Evolutionary conservation across 768 basidiomycete genomes (phyloP).

Genomic region (Termitomyces sp.): DNA sequence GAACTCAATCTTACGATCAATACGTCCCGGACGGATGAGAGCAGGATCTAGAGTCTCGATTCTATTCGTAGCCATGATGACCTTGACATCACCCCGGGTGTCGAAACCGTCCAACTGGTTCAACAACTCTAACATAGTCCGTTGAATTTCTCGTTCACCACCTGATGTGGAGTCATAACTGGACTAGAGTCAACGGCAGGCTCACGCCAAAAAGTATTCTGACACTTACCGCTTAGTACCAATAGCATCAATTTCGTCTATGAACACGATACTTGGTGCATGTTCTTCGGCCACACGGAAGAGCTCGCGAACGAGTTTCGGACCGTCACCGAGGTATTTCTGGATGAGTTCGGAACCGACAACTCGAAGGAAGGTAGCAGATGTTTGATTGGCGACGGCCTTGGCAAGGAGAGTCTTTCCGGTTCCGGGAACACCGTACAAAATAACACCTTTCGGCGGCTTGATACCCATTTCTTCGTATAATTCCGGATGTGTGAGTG

Average conservation of each 20-base stretch:
- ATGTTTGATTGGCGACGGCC: constrained; percentile 97
- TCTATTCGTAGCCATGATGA: constrained; percentile 99
- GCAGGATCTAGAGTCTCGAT: constrained; percentile 98
- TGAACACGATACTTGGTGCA: constrained; percentile 98
- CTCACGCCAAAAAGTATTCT: background rate
- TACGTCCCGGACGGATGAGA: constrained; percentile 96
- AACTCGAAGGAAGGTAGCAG: constrained; percentile 95
- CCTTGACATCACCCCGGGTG: constrained; percentile 98
- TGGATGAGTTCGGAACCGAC: constrained; percentile 98
- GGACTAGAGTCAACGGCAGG: background rate
- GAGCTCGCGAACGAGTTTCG: constrained; percentile 94
- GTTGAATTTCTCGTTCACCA: constrained; percentile 98
- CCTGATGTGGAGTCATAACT: constrained; percentile 99
- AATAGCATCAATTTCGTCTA: constrained; percentile 98
- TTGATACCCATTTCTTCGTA: constrained; percentile 99
- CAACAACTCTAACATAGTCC: constrained; percentile 97
- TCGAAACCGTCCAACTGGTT: constrained; percentile 99
- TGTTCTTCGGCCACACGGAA: constrained; percentile 98
- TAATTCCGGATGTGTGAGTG: constrained; percentile 94
- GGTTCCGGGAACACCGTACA: constrained; percentile 97
- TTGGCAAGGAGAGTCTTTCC: constrained; percentile 98
- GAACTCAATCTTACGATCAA: constrained; percentile 98
- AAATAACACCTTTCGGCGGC: constrained; percentile 99
- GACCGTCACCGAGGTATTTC: constrained; percentile 98
- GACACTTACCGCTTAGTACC: constrained; percentile 89